Evolutionary conservation across 2,329 filamentous ascomycete species (phyloP).

Genomic region (Periglandula ipomoeae): DNA sequence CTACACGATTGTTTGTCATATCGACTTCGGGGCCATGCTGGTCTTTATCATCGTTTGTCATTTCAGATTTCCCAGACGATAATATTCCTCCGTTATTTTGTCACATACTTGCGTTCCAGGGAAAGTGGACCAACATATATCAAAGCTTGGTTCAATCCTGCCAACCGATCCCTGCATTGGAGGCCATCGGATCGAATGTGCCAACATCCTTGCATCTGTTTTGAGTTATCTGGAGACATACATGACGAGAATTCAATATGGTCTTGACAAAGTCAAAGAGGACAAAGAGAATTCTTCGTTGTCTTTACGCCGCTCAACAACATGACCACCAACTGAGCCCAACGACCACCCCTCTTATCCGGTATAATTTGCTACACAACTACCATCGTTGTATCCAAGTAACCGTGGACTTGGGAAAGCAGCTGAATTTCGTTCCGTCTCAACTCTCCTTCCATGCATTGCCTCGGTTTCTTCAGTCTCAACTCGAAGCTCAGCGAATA

Average conservation of each 20-base stretch:
- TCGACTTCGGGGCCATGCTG: constrained; percentile 8
- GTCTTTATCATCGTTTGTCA: constrained; percentile 8
- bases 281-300: constrained; percentile 29
- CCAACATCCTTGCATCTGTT: constrained; percentile 1
- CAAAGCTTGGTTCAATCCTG: not conserved
- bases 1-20: constrained; percentile 8
- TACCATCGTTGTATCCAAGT: constrained; percentile 20
- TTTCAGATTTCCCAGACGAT: not conserved
- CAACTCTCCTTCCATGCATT: constrained; percentile 11
- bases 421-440: constrained; percentile 15
- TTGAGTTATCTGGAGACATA: constrained; percentile 1
- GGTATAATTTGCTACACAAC: constrained; percentile 23
- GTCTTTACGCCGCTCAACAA: constrained; percentile 23
- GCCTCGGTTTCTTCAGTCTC: constrained; percentile 17
- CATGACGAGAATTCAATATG: constrained; percentile 12
- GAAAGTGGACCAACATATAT: not conserved
- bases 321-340: constrained; percentile 28
- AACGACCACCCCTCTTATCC: constrained; percentile 18
- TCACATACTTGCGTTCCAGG: not conserved
- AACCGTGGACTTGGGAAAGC: constrained; percentile 19
- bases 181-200: not conserved
- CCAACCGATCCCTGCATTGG: constrained; percentile 2
- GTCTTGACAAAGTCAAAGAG: constrained; percentile 17
- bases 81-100: constrained; percentile 1
- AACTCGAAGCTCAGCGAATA: constrained; percentile 18